Conservation (phyloP, 192 early-diverging fungal genomes). For the Coemansia sp. region DNA sequence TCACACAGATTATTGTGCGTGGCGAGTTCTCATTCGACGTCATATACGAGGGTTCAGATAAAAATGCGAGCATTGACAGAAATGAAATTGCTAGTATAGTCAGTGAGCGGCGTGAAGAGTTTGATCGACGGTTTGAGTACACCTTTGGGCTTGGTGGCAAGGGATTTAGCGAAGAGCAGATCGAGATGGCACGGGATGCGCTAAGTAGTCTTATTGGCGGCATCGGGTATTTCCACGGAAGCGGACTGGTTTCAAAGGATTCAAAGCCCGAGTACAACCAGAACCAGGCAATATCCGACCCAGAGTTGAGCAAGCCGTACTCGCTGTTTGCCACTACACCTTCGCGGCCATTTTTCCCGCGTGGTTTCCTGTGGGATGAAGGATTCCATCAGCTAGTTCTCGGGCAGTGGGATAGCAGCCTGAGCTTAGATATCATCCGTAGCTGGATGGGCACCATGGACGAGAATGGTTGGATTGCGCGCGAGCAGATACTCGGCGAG, state of each 20-base stretch:
- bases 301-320: constrained; percentile 62
- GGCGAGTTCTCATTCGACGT: constrained; percentile 44
- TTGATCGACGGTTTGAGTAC: constrained; percentile 72
- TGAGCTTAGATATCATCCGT: constrained; percentile 77
- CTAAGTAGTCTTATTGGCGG: constrained; percentile 86
- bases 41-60: constrained; percentile 32
- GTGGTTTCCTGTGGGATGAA: constrained; percentile 97
- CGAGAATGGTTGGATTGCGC: constrained; percentile 83
- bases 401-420: constrained; percentile 82
- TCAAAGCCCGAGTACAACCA: constrained; percentile 62
- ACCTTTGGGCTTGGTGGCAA: constrained; percentile 66
- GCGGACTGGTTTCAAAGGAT: constrained; percentile 38
- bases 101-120: constrained; percentile 38
- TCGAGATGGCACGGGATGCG: constrained; percentile 70
- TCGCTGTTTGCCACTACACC: constrained; percentile 80
- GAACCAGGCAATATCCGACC: constrained; percentile 54
- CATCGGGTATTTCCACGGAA: constrained; percentile 66
- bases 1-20: constrained; percentile 34
- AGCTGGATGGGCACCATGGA: constrained; percentile 81
- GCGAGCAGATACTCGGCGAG: constrained; percentile 92
- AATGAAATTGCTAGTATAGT: constrained; percentile 16
- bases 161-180: constrained; percentile 56
- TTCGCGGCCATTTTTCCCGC: constrained; percentile 89
- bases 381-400: constrained; percentile 88
- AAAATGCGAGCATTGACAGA: constrained; percentile 20